Evolutionary conservation across 1,139 yeast species (phyloP), one percentile per base, ranked within the genome.

Genomic region (Candida tetrigidarum): DNA sequence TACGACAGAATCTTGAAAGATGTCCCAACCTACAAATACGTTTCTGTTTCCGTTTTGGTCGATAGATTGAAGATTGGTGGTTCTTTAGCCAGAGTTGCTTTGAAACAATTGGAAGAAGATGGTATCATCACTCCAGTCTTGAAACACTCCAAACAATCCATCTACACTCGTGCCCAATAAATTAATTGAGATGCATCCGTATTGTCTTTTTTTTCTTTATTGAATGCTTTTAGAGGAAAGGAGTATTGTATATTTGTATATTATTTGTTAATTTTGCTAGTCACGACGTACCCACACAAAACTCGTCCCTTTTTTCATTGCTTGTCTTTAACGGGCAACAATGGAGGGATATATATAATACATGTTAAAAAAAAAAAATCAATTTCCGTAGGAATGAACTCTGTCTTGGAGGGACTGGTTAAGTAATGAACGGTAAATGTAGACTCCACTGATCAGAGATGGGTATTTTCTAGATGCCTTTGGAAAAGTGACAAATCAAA

Each of bases 1-100:
- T 91, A 87, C 83, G 99, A 93, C 95, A 90, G 97, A 84, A 89
- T 93, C 82, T 78, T 91, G 81, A 95, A 93, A 89, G 99, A 95
- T 74, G 97, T 93, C 56, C 97, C 98, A 81, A 89, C 97, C 64
- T 93, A 86, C 95, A 93, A 95, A 86, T 91, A 84, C 76, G 96
- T 93, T 63, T 89, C 99, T 56, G 97, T 93, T 64, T 92, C 98
- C 57, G 97, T 93, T 61, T 84, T 93, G 68, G 99, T 93, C 69
- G 99, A 93, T 81, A 92, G 99, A 84, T 86, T 95, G 77, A 93
- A 95, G 96, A 82, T 93, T 68, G 96, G 96, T 81, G 99, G 99
- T 76, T 92, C 99, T 57, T 68, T 93, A 69, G 99, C 99, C 68
- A 92, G 99, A 81, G 86, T 90, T 73, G 99, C 98, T 69, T 86